These are phyloP conservation scores for Luzula sylvatica DNA, from an alignment of 176 grass and related monocot genomes.

Conservation along the genomic window DNA sequence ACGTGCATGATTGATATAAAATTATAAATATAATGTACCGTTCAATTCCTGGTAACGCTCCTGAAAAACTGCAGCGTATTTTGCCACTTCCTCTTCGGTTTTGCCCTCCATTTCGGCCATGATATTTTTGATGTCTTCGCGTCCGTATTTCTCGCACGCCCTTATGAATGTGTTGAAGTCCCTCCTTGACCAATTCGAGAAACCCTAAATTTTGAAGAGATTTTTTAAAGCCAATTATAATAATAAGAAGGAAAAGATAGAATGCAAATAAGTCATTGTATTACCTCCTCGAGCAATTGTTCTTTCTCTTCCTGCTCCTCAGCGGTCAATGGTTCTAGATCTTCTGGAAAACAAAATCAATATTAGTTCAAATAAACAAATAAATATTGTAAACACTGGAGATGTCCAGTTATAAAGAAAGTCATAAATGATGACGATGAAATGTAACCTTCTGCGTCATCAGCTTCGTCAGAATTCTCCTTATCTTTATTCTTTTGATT, in stretches of 20 bases:
- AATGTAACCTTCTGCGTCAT: constrained; percentile 70
- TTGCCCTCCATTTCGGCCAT: constrained; percentile 91
- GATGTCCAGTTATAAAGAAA: neutral
- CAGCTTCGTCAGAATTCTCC: constrained; percentile 77
- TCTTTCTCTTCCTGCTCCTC: constrained; percentile 94
- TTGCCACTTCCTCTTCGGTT: constrained; percentile 90
- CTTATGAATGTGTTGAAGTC: constrained; percentile 93
- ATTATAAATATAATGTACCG: constrained; percentile 32
- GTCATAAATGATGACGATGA: neutral
- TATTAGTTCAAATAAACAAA: constrained; percentile 13
- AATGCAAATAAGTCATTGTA: constrained; percentile 4
- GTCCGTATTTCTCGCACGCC: constrained; percentile 93
- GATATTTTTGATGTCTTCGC: constrained; percentile 90
- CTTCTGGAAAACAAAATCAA: constrained; percentile 43
- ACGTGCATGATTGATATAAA: neutral
- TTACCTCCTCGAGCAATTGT: constrained; percentile 66
- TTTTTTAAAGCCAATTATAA: neutral
- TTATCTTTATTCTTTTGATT: constrained; percentile 67
- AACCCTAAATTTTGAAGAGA: constrained; percentile 46
- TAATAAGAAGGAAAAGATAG: constrained; percentile 1
- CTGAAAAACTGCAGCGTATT: constrained; percentile 81
- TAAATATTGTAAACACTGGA: neutral
- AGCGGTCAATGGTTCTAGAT: constrained; percentile 62
- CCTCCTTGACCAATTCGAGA: constrained; percentile 83
- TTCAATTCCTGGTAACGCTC: constrained; percentile 87